Evolutionary conservation across 176 grass and related monocot species (phyloP), one percentile per base, ranked within the genome.

Genomic region (Hyparrhenia diplandra): DNA sequence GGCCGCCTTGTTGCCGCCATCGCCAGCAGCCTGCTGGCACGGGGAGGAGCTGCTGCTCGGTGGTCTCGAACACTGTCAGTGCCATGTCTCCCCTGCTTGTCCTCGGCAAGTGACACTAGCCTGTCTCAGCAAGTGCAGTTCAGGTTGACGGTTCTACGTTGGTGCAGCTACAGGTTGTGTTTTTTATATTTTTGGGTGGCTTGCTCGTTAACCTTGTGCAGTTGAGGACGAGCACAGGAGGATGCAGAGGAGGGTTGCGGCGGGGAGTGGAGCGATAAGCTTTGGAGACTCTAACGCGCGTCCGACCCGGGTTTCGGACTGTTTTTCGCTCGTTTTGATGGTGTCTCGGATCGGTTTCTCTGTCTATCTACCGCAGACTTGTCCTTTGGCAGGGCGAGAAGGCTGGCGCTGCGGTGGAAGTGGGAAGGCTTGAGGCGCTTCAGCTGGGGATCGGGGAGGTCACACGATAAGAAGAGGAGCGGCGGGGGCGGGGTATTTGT

Each of bases 401-500:
- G 69, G 80, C 17, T 71, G 11, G 5, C 12, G 47, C 29, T 3
- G 40, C 10, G 25, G 25, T 29, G 74, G 8, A 59, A 13, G 55
- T 12, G 55, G n/a, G 55, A 59, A 59, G 55, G 20, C 21, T 14
- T 24, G 4, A 18, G 46, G 16, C 20, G 59, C 18, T 78, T 82
- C 9, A 25, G 23, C 63, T 78, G 36, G 36, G 63, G 35, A 25
- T 6, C 8, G 46, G 73, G 3, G 13, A 45, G 75, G 28, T 25
- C 85, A 71, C 73, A 46, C 74, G 86, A 84, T 91, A 84, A 87
- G 76, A 77, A 78, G 27, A 3, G 47, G 46, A 64, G 8, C 25
- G 24, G 64, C 13, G 23, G 64, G 42, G 73, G 43, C 31, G 58
- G 65, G 88, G 58, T 94, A 91, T 94, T 91, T 94, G 80, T 94